Base-by-base conservation (phyloP, 805 yeast genomes). In the Candida boidinii region DNA sequence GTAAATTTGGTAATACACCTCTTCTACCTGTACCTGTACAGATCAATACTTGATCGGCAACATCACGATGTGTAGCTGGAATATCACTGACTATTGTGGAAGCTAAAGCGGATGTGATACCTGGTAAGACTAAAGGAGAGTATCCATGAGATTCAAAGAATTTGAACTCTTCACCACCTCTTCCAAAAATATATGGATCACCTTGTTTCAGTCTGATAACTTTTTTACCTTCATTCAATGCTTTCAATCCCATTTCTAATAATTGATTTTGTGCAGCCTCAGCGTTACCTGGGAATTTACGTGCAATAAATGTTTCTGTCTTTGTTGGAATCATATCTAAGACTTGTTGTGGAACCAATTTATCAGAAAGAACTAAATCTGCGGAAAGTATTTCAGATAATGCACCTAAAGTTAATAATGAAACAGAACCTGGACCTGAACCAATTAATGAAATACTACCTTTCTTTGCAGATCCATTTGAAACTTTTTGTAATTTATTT, bases 241-340 rank as follows among this genome's bases (percentile, higher is more conserved):
- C 79, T 22, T 67, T 68, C 13, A 90, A 57, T 0, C 95, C 96
- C 42, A 79, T 53, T n/a, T 67, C 62, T 22, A 86, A 60, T 28
- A 90, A 66, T 55, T 90, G 95, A 38, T 81, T 70, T 56, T 90
- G 97, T 0, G 97, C 97, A 30, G 71, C 70, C 48, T 87, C 96
- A 1, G 97, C 96, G 53, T 90, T 90, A 1, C 97, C 97, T 3
- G 97, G 97, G 59, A 87, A 90, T 55, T 90, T 90, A 26, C 86
- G 70, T 2, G 97, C 97, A 38, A 90, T 87, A 51, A 82, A 86
- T 4, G 80, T 63, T 28, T 77, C 79, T 1, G 94, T 83, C 20
- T 66, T 65, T 20, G 69, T 53, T 0, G 96, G 96, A n/a, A 90
- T 79, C 14, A 88, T 58, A 28, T 79, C 84, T 23, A 90, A 60